These are phyloP conservation scores for Tulasnella sp. DNA, from an alignment of 768 basidiomycete genomes.

Conservation along the genomic window DNA sequence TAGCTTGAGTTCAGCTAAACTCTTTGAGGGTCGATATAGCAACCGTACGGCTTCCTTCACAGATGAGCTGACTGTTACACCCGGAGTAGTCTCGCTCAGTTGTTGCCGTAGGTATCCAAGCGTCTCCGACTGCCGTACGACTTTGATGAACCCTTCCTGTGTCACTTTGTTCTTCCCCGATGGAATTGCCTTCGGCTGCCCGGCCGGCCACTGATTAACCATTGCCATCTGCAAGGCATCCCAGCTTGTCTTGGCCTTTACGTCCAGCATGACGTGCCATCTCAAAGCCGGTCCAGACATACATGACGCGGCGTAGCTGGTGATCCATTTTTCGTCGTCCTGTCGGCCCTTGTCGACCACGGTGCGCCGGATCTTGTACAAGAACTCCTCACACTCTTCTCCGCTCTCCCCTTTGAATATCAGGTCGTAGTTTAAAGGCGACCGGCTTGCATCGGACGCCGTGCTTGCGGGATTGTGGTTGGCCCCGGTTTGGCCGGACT, in stretches of 20 bases:
- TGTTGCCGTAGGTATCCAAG: not conserved
- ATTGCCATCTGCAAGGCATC: not conserved
- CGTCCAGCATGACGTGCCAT: not conserved
- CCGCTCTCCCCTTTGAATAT: not conserved
- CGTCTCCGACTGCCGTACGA: not conserved
- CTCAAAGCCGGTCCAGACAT: not conserved
- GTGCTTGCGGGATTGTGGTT: not conserved
- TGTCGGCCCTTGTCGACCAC: not conserved
- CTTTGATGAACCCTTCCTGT: not conserved
- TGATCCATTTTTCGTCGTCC: conserved; percentile 7
- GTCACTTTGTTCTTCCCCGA: not conserved
- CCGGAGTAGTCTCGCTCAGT: not conserved
- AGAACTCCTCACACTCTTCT: conserved; percentile 8
- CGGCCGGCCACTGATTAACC: not conserved
- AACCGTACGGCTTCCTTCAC: not conserved
- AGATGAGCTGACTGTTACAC: not conserved
- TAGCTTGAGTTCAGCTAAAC: not conserved
- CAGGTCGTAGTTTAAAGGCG: not conserved
- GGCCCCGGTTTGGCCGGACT: not conserved
- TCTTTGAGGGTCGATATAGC: not conserved
- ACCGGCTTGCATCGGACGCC: not conserved
- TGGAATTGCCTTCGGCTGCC: not conserved
- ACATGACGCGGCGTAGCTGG: not conserved
- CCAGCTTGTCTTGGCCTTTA: not conserved
- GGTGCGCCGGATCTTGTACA: not conserved